Percentiles rank a stretch among this genome's conserved stretches.
phyloP scores from a whole-genome alignment of 345 rosid species.

The Eucalyptus curtisii region DNA sequence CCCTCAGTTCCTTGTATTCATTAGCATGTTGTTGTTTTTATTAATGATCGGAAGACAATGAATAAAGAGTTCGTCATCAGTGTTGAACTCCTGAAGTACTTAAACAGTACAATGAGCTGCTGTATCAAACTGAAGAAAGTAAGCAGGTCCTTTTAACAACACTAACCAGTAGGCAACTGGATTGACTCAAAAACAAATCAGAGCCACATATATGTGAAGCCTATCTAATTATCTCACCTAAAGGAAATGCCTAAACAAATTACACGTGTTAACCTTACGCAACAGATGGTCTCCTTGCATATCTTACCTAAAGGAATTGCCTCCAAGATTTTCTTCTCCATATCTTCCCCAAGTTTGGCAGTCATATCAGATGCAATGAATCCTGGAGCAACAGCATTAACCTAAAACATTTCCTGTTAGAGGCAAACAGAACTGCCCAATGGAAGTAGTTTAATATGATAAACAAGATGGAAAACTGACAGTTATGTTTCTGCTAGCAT shows the following conservation, averaged over 20 bases:
- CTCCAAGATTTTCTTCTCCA: slow-evolving; percentile 84
- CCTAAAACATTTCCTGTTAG: slow-evolving; percentile 19
- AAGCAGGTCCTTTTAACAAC: neutral
- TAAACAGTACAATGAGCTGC: neutral
- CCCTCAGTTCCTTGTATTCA: neutral
- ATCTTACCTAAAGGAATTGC: slow-evolving; percentile 76
- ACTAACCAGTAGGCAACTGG: neutral
- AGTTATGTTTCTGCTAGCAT: slow-evolving; percentile 82
- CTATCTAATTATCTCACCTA: slow-evolving; percentile 30
- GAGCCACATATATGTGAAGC: neutral
- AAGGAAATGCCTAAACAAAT: slow-evolving; percentile 39
- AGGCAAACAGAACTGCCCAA: neutral
- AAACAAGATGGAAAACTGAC: slow-evolving; percentile 16
- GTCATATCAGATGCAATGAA: slow-evolving; percentile 97
- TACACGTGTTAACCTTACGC: neutral
- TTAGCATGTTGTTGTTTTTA: neutral
- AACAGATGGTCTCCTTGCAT: neutral
- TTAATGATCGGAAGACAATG: neutral
- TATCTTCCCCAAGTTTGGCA: slow-evolving; percentile 80
- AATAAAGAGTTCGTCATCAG: neutral
- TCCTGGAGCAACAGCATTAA: slow-evolving; percentile 89
- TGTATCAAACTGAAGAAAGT: neutral
- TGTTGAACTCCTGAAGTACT: neutral
- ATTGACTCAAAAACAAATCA: neutral
- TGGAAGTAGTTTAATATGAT: neutral